Conservation (phyloP, 257 asterid species). For the Lantana camara region DNA sequence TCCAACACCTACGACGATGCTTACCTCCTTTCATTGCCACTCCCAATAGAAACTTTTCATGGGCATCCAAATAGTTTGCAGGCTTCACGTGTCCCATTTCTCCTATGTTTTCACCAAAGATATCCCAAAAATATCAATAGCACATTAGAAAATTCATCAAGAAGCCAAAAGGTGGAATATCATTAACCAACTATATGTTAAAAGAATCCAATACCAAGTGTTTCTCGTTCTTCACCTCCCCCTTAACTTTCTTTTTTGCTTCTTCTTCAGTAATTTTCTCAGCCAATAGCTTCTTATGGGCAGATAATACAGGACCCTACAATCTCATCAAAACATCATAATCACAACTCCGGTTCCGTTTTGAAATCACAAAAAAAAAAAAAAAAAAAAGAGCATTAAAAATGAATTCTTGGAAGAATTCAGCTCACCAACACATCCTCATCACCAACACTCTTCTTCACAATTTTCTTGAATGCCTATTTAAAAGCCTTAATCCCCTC, state of each 20-base stretch:
- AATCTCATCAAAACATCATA: conserved; percentile 22
- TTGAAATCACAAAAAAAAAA: too few relatives aligned
- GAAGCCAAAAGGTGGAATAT: background rate
- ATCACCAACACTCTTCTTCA: conserved; percentile 49
- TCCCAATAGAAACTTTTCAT: conserved; percentile 77
- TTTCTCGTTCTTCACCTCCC: conserved; percentile 85
- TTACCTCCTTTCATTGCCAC: conserved; percentile 96
- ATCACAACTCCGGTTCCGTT: too few relatives aligned
- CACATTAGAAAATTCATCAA: background rate
- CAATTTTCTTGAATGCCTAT: conserved; percentile 76
- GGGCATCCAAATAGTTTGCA: conserved; percentile 59
- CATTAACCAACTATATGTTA: background rate
- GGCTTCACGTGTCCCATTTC: conserved; percentile 92
- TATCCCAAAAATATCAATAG: conserved; percentile 20
- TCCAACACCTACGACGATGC: too few relatives aligned
- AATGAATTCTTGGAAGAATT: background rate
- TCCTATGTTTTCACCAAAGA: conserved; percentile 46
- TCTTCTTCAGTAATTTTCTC: conserved; percentile 93
- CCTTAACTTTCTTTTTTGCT: conserved; percentile 68
- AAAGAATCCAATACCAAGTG: conserved; percentile 53
- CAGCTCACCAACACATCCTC: conserved; percentile 69
- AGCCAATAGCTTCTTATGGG: conserved; percentile 75
- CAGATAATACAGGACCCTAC: conserved; percentile 94
- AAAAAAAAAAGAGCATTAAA: background rate
- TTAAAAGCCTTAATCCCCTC: conserved; percentile 76